Percentiles rank a stretch among this genome's conserved stretches.
These are phyloP conservation scores for Raffaelea albimanens DNA, from an alignment of 2,329 filamentous ascomycete genomes.

Conservation along the genomic window DNA sequence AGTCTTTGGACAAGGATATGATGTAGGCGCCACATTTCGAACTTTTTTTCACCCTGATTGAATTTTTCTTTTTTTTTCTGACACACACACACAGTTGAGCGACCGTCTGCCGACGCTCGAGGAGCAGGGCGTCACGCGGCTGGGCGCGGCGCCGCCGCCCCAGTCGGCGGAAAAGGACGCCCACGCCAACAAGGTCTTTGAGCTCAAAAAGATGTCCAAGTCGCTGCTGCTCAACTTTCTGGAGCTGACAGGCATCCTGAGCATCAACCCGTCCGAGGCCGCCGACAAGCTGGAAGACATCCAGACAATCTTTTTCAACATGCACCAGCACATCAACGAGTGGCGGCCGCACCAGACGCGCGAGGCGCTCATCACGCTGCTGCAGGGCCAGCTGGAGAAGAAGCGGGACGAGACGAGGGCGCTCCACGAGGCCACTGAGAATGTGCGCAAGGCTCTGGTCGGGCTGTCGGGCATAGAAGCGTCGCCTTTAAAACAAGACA, in stretches of 20 bases:
- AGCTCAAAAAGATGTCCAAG: conserved; percentile 71
- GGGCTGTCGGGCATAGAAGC: conserved; percentile 50
- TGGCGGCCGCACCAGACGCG: conserved; percentile 89
- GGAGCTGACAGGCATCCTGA: conserved; percentile 66
- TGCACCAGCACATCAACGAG: conserved; percentile 88
- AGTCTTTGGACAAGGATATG: conserved; percentile 62
- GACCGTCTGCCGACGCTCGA: conserved; percentile 59
- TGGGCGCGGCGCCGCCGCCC: conserved; percentile 39
- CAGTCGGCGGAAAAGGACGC: conserved; percentile 28
- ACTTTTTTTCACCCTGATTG: neutral
- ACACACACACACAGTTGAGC: conserved; percentile 31
- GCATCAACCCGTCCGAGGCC: conserved; percentile 53
- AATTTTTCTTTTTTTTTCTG: neutral
- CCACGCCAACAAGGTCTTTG: conserved; percentile 53
- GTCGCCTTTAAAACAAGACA: conserved; percentile 5
- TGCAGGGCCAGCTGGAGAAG: conserved; percentile 73
- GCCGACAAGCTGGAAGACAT: conserved; percentile 68
- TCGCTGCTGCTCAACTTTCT: conserved; percentile 83
- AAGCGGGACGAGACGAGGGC: conserved; percentile 64
- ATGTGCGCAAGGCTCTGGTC: conserved; percentile 63
- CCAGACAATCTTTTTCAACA: conserved; percentile 76
- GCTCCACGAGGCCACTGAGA: conserved; percentile 57
- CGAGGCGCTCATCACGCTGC: conserved; percentile 76
- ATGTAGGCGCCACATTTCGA: conserved; percentile 22
- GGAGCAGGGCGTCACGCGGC: conserved; percentile 61